Percentiles rank a stretch among this genome's conserved stretches.
Evolutionary conservation across 306 rosid genomes (phyloP).

Genomic region (Hippophae tibetana): DNA sequence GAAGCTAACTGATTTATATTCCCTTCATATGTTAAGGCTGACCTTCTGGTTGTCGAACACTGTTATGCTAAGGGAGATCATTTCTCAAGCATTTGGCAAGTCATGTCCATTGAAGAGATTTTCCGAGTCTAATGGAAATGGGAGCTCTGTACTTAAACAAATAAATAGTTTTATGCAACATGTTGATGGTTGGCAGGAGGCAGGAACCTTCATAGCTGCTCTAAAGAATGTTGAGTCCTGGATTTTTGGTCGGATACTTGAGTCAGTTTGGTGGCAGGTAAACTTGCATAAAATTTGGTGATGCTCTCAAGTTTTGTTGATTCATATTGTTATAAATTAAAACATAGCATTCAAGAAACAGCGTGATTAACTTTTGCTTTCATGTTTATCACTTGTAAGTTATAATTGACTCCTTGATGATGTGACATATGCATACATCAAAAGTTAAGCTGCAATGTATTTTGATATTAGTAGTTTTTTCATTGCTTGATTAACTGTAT

Average conservation of each 20-base stretch:
- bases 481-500: background rate
- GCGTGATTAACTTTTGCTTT: background rate
- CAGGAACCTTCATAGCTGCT: constrained; percentile 69
- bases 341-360: constrained; percentile 9
- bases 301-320: background rate
- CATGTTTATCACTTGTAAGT: background rate
- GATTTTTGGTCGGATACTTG: constrained; percentile 90
- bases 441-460: background rate
- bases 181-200: constrained; percentile 85
- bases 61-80: constrained; percentile 70
- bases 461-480: background rate
- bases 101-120: constrained; percentile 36
- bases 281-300: constrained; percentile 1
- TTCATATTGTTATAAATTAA: constrained; percentile 11
- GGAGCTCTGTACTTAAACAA: constrained; percentile 37
- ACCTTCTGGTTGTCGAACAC: constrained; percentile 90
- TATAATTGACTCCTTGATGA: background rate
- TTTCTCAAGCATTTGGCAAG: constrained; percentile 65
- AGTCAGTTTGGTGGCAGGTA: constrained; percentile 99
- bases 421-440: background rate
- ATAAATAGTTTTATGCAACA: constrained; percentile 37
- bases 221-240: constrained; percentile 86
- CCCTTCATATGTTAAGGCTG: constrained; percentile 41
- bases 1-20: constrained; percentile 16
- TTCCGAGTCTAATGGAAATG: constrained; percentile 39